These are phyloP conservation scores for Sodiomyces alkalinus DNA, from an alignment of 2,329 filamentous ascomycete species.

Conservation along the genomic window DNA sequence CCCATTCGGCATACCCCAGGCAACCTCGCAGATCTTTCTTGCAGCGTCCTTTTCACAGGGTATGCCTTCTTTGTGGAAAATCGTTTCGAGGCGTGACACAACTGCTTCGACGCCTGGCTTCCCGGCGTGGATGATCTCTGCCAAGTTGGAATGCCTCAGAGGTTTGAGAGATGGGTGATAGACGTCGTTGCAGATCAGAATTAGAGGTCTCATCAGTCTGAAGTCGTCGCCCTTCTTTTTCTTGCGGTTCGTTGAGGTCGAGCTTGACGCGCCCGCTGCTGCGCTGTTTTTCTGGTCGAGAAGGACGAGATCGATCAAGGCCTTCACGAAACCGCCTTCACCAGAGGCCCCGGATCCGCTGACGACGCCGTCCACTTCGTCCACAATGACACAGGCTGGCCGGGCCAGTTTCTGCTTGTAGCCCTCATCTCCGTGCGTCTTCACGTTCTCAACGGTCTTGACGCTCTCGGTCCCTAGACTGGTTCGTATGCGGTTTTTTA, in stretches of 20 bases:
- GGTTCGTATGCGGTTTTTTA: conserved; percentile 80
- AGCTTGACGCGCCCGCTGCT: conserved; percentile 16
- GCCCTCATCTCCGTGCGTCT: conserved; percentile 30
- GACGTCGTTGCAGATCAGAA: conserved; percentile 93
- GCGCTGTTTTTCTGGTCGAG: conserved; percentile 65
- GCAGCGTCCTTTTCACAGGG: conserved; percentile 80
- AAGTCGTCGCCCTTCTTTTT: conserved; percentile 79
- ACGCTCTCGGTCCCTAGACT: conserved; percentile 91
- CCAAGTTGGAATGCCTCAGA: conserved; percentile 67
- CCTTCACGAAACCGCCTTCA: conserved; percentile 91
- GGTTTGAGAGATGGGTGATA: conserved; percentile 83
- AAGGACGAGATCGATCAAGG: conserved; percentile 77
- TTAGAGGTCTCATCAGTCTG: conserved; percentile 69
- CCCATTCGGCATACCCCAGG: conserved; percentile 65
- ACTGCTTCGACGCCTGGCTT: conserved; percentile 81
- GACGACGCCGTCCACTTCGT: conserved; percentile 92
- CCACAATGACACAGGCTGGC: conserved; percentile 85
- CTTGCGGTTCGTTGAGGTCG: conserved; percentile 19
- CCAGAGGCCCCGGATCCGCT: conserved; percentile 60
- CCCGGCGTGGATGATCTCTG: conserved; percentile 83
- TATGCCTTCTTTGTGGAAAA: conserved; percentile 84
- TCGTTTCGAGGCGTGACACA: conserved; percentile 60
- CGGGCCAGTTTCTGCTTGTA: conserved; percentile 55
- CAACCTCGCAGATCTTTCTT: conserved; percentile 66
- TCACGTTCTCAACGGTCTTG: conserved; percentile 52